Conservation (phyloP, 1,139 yeast genomes). For the Hyphopichia wangnamkhiaoensis region DNA sequence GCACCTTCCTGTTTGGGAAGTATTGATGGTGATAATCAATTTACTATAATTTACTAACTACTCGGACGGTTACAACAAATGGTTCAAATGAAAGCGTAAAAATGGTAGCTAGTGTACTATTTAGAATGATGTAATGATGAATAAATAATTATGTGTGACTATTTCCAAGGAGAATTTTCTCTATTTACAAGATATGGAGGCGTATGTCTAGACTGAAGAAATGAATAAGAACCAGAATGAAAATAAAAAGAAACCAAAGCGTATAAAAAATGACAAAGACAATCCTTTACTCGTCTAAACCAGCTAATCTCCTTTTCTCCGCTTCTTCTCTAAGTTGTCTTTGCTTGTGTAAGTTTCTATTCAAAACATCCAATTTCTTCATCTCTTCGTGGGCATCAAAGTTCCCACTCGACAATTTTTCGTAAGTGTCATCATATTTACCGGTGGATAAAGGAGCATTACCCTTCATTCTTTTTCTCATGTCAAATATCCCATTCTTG, state of each 20-base stretch:
- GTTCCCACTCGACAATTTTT: slow-evolving; percentile 74
- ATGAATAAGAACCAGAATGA: not conserved
- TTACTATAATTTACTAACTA: too few relatives aligned
- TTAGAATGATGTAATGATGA: too few relatives aligned
- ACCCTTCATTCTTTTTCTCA: slow-evolving; percentile 90
- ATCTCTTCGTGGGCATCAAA: slow-evolving; percentile 82
- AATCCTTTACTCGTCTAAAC: not conserved
- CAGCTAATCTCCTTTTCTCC: slow-evolving; percentile 13
- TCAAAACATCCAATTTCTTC: slow-evolving; percentile 60
- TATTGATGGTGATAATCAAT: too few relatives aligned
- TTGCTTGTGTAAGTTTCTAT: slow-evolving; percentile 43
- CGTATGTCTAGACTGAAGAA: too few relatives aligned
- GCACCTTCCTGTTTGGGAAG: too few relatives aligned
- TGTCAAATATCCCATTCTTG: slow-evolving; percentile 79
- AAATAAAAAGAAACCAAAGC: not conserved
- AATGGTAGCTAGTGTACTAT: too few relatives aligned
- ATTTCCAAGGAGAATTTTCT: too few relatives aligned
- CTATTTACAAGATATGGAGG: too few relatives aligned
- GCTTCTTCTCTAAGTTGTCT: slow-evolving; percentile 23
- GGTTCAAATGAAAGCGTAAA: too few relatives aligned
- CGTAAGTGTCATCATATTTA: slow-evolving; percentile 82
- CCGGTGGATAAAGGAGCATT: slow-evolving; percentile 94
- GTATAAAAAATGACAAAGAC: not conserved
- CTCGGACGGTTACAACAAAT: too few relatives aligned
- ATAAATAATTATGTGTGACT: too few relatives aligned